Evolutionary conservation across 83 land plant genomes (phyloP), one percentile per base, ranked within the genome.

Genomic region (Diphasiastrum complanatum): DNA sequence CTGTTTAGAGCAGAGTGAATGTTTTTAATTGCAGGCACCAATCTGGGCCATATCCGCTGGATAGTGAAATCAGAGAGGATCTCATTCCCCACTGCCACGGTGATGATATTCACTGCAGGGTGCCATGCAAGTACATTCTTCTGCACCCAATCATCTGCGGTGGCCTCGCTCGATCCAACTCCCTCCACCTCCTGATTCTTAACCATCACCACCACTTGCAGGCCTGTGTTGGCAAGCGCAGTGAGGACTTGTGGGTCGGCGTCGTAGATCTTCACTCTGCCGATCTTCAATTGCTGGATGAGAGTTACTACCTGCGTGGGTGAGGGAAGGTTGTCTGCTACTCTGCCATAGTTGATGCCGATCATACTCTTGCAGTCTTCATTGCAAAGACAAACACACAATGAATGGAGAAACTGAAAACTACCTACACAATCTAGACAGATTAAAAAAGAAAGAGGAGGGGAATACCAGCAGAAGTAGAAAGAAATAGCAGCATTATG

Each of bases 21-120:
- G 48, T 70, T 75, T 12, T 26, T 26, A 72, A 89, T 85, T 19
- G 95, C 86, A 2, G 95, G 95, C 4, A 85, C 81, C 26, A 89
- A 73, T 1, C 58, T 26, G 19, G 41, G 30, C 95, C 95, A 89
- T 23, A 68, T 76, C 27, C 51, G 41, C 2, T 76, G 73, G 41
- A 57, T 47, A 47, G 49, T 18, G 30, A 45, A 16, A 60, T 56
- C 60, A 57, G 85, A 72, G 52, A 85, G 68, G 56, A 89, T 62
- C 63, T 89, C 96, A 65, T 85, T 89, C 1, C 96, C 96, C 37
- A 89, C 96, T 40, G 85, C 69, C 61, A 89, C 66, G 71, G 65
- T 75, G 5, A 75, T 78, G 70, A 89, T 78, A 24, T 34, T 56
- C 47, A 83, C 71, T 4, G 50, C 23, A 35, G 79, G 78, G 67